Base-by-base conservation (phyloP, 2,329 filamentous ascomycete genomes). In the Colletotrichum sojae region DNA sequence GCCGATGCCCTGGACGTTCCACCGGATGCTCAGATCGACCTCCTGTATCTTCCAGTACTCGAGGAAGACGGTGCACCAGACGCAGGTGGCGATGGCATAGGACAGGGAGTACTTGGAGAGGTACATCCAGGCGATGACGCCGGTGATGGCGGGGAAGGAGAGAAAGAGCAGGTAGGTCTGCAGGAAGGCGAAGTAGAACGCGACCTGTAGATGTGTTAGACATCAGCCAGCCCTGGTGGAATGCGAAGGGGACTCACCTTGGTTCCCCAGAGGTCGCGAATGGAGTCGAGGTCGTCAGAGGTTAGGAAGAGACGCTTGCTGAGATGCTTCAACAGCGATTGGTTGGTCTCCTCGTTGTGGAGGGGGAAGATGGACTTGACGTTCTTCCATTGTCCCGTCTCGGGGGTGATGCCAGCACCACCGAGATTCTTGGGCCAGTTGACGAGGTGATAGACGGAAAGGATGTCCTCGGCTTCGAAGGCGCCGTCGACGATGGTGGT, bases 141-240 rank as follows among this genome's bases (percentile, higher is more conserved):
- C 93, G 31, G 92, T 90, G 2, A 83, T 83, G 8, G 92, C 91
- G 0, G 92, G 92, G 61, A 93, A 91, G 4, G 89, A 80, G 18
- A 95, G 83, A 74, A 94, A 94, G 43, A 87, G 82, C 67, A 92
- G 91, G 76, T 95, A 95, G 15, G 88, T 89, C 74, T 94, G 92
- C 25, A 92, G 91, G 73, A 94, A 95, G n/a, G 92, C 92, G 76
- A 94, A 95, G 79, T 95, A 95, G 75, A 92, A 94, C 3, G 91
- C 92, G 61, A 94, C 88, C 61, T 68, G 15, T 10, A 5, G 86
- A 16, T 3, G 4, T 89, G 49, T 45, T 13, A 70, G 55, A 20
- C 5, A n/a, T 51, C 15, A 18, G 5, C 2, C 1, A 36, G 1
- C 16, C 5, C 5, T 6, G 10, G 0, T 10, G 2, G 6, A 20